phyloP scores from a whole-genome alignment of 2,329 filamentous ascomycete genomes.

The Venturia nashicola region DNA sequence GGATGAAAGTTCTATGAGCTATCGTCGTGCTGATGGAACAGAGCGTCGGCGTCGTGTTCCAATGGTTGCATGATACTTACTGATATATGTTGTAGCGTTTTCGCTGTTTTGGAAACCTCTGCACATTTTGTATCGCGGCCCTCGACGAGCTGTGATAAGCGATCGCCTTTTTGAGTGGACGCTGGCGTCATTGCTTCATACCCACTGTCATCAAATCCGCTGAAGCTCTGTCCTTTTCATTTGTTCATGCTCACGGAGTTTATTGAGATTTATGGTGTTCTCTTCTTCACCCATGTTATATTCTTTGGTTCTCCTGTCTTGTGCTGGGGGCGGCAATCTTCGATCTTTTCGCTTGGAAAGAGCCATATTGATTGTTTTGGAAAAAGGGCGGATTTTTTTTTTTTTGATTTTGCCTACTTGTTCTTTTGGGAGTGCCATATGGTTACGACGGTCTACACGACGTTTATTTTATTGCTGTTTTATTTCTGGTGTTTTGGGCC shows the following conservation, averaged over 20 bases:
- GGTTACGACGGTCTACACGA: not conserved
- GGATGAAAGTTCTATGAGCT: slow-evolving; percentile 32
- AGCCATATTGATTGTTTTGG: not conserved
- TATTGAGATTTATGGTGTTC: not conserved
- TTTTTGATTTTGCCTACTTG: not conserved
- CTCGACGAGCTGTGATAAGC: not conserved
- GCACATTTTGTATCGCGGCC: not conserved
- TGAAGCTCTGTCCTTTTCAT: not conserved
- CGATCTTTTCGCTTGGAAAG: not conserved
- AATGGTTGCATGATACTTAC: not conserved
- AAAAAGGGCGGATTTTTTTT: not conserved
- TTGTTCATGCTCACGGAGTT: not conserved
- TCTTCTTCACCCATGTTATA: not conserved
- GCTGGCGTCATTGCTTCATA: not conserved
- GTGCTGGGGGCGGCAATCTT: not conserved
- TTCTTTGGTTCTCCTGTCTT: not conserved
- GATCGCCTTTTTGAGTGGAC: not conserved
- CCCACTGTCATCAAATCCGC: not conserved
- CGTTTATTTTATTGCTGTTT: not conserved
- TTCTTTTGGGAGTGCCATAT: not conserved
- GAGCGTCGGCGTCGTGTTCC: slow-evolving; percentile 7
- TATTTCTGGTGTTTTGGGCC: not conserved
- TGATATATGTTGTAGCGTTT: not conserved
- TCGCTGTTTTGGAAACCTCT: not conserved
- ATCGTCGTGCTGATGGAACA: slow-evolving; percentile 34